Base-by-base conservation (phyloP, 1,284 basidiomycete genomes). In the Sanghuangporus baumii region DNA sequence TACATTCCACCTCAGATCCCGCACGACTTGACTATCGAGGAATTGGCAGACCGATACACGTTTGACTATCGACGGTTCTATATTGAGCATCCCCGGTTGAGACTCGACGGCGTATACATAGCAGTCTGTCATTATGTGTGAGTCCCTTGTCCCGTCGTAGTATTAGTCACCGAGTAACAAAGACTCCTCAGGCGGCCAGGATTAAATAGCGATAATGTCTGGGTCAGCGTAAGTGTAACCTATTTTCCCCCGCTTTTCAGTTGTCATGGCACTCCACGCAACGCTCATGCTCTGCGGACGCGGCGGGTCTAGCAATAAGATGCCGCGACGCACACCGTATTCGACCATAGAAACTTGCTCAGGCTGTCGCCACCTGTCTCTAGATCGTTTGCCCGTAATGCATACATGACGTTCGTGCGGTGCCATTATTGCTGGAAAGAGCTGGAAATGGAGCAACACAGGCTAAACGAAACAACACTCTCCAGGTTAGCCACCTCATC, bases 41-140 rank as follows among this genome's bases (percentile, higher is more conserved):
- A 76, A 1, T 74, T 91, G 16, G 75, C 86, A 6, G 72, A 79
- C 31, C 74, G 74, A 46, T 87, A 86, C 71, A 71, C 74, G 55
- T 80, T 76, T 55, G 85, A 93, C 71, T 93, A 86, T 75, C 81
- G 94, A 43, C 85, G 87, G 26, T 74, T 90, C 5, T 91, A 85
- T 71, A 82, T 96, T 50, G 89, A 94, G 71, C 88, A 92, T 66
- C 93, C 93, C 14, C 82, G 94, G 40, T 72, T 96, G 43, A 84
- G 94, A 48, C 74, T 90, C 67, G 94, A 96, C 67, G 94, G 94
- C 4, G 86, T 93, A 16, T 96, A 95, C 72, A 95, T 96, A 63
- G 86, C 92, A 31, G 87, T 93, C 14, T 95, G 93, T 70, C 93
- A 94, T 71, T 95, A 92, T 68, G 78, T 88, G 89, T 91, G 71